Conservation (phyloP, 2,329 filamentous ascomycete genomes). For the Colletotrichum caudatum region DNA sequence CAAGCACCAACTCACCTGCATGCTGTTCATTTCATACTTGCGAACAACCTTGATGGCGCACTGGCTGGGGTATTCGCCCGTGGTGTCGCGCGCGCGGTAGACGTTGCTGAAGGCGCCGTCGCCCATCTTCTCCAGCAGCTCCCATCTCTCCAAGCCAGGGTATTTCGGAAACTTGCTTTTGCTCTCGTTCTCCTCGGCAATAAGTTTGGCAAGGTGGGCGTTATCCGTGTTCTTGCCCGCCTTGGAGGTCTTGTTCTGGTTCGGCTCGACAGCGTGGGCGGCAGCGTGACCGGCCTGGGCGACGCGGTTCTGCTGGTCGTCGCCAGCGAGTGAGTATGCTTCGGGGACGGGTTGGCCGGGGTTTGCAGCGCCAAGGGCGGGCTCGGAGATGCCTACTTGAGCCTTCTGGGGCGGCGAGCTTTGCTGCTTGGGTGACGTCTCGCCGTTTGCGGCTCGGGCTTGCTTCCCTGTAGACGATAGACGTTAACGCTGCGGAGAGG, state of each 20-base stretch:
- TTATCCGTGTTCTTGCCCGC: conserved; percentile 61
- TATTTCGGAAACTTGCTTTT: conserved; percentile 86
- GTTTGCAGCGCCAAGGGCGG: conserved; percentile 51
- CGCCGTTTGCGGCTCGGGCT: conserved; percentile 76
- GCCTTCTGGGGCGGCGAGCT: conserved; percentile 58
- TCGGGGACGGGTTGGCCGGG: conserved; percentile 63
- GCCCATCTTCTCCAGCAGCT: conserved; percentile 95
- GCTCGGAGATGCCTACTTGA: conserved; percentile 69
- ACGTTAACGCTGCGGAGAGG: not conserved
- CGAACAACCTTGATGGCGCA: conserved; percentile 98
- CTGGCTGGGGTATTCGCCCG: conserved; percentile 75
- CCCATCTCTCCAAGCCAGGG: conserved; percentile 87
- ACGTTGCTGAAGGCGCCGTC: conserved; percentile 99
- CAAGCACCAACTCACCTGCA: conserved; percentile 81
- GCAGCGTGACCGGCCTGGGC: conserved; percentile 76
- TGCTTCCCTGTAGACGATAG: conserved; percentile 76
- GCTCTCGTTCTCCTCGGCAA: conserved; percentile 91
- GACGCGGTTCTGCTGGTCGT: conserved; percentile 74
- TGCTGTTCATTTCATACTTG: conserved; percentile 98
- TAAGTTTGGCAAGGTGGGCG: conserved; percentile 82
- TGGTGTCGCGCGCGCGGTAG: conserved; percentile 84
- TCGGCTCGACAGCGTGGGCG: conserved; percentile 71
- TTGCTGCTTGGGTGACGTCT: conserved; percentile 66
- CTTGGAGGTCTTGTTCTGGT: conserved; percentile 63
- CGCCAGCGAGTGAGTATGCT: conserved; percentile 71